Conservation (phyloP, 441 rosid species). For the Cnidoscolus chayamansa region DNA sequence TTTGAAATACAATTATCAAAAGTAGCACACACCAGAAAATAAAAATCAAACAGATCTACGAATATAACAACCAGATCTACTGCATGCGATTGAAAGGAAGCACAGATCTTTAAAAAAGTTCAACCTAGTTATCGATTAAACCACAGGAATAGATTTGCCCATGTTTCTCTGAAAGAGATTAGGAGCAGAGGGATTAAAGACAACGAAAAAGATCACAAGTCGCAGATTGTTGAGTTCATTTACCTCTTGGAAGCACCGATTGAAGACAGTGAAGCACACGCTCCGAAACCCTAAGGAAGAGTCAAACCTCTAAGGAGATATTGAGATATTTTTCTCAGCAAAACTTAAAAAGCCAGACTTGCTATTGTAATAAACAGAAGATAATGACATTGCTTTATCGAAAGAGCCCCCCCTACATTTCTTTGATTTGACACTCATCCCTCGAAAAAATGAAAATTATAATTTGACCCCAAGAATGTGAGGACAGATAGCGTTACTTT, state of each 20-base stretch:
- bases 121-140: not conserved
- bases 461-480: not conserved
- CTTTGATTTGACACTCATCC: not conserved
- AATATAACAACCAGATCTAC: constrained; percentile 28
- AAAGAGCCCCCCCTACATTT: not conserved
- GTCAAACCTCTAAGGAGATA: not conserved
- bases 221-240: not conserved
- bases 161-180: constrained; percentile 5
- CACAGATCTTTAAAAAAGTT: constrained; percentile 17
- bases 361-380: constrained; percentile 7
- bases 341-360: not conserved
- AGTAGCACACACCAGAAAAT: not conserved
- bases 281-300: constrained; percentile 13
- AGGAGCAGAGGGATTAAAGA: not conserved
- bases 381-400: constrained; percentile 12
- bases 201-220: not conserved
- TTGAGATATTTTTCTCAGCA: constrained; percentile 18
- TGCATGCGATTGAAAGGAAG: not conserved
- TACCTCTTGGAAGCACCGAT: constrained; percentile 25
- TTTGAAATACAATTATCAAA: not conserved
- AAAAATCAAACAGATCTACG: constrained; percentile 5
- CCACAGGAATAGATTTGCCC: not conserved
- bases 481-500: no score
- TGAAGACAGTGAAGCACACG: not conserved
- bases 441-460: not conserved